Conservation (phyloP, 208 protist genomes). For the Wallacemonas collosoma region DNA sequence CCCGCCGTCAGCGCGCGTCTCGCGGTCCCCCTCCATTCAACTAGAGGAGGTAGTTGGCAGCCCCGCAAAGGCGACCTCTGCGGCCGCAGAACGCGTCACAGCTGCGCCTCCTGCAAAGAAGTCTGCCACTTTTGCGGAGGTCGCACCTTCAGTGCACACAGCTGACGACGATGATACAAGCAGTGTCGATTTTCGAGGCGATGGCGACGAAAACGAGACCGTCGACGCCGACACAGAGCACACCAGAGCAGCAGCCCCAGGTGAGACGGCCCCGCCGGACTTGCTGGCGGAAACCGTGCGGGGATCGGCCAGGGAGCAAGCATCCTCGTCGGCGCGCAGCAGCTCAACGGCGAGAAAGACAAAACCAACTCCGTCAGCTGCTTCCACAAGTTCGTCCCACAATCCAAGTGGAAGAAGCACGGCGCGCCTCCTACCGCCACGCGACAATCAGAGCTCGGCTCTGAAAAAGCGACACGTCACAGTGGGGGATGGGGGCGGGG, state of each 20-base stretch:
- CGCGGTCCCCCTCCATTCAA: neutral
- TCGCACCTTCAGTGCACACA: neutral
- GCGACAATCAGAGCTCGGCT: neutral
- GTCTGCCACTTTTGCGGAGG: neutral
- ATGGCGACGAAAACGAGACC: neutral
- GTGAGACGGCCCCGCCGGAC: too few species aligned
- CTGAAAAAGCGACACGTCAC: constrained; percentile 10
- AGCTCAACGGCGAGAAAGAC: too few species aligned
- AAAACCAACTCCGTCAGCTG: too few species aligned
- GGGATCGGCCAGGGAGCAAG: too few species aligned
- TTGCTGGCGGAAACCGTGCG: too few species aligned
- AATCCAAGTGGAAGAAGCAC: too few species aligned
- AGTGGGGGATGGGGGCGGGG: neutral
- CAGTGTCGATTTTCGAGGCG: neutral
- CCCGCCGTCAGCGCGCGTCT: neutral
- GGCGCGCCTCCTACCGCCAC: neutral
- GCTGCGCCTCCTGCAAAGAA: neutral
- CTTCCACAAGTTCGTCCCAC: too few species aligned
- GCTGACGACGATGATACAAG: neutral
- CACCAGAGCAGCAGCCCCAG: too few species aligned
- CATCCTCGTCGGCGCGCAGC: too few species aligned
- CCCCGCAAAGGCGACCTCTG: neutral
- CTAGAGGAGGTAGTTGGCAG: constrained; percentile 5
- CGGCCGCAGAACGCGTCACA: too few species aligned
- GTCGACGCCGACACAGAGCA: too few species aligned